Percentiles rank a stretch among this genome's conserved stretches.
phyloP scores from a whole-genome alignment of 2,329 filamentous ascomycete genomes.

The Pestalotiopsis sp. region DNA sequence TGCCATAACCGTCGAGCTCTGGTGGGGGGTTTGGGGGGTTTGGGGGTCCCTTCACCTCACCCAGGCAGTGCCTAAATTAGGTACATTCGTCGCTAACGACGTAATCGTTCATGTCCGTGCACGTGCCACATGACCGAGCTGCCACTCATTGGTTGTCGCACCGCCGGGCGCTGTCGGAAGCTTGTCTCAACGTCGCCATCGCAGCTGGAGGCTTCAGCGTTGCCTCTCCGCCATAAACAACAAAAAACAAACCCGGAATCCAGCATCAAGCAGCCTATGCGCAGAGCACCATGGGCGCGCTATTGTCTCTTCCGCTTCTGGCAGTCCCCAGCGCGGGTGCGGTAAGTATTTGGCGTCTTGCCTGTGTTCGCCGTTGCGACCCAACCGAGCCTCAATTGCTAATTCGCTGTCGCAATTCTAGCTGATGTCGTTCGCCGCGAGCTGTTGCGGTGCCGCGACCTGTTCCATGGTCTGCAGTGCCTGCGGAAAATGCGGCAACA shows the following conservation, averaged over 20 bases:
- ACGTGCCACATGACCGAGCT: background rate
- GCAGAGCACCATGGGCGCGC: constrained; percentile 73
- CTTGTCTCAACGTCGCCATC: constrained; percentile 7
- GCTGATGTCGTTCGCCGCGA: constrained; percentile 79
- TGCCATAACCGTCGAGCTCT: no score
- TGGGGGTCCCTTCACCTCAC: background rate
- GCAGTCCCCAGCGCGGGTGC: constrained; percentile 85
- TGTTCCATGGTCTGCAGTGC: constrained; percentile 95
- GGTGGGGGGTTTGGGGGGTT: no score
- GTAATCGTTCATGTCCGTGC: background rate
- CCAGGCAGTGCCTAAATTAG: background rate
- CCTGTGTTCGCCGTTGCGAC: background rate
- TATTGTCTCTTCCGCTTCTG: constrained; percentile 87
- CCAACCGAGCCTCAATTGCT: constrained; percentile 17
- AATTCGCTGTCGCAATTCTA: constrained; percentile 35
- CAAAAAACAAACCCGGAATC: background rate
- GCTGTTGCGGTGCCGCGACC: constrained; percentile 94
- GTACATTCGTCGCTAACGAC: background rate
- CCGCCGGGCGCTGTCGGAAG: background rate
- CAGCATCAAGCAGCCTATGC: background rate
- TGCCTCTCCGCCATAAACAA: background rate
- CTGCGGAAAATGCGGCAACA: constrained; percentile 96
- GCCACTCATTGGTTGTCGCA: background rate
- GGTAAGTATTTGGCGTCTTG: constrained; percentile 56
- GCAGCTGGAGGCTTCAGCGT: background rate